A percentile compares a stretch with the other conserved stretches of the same genome.
Evolutionary conservation across 805 yeast genomes (phyloP).

Genomic region (Hanseniaspora mollemarum): DNA sequence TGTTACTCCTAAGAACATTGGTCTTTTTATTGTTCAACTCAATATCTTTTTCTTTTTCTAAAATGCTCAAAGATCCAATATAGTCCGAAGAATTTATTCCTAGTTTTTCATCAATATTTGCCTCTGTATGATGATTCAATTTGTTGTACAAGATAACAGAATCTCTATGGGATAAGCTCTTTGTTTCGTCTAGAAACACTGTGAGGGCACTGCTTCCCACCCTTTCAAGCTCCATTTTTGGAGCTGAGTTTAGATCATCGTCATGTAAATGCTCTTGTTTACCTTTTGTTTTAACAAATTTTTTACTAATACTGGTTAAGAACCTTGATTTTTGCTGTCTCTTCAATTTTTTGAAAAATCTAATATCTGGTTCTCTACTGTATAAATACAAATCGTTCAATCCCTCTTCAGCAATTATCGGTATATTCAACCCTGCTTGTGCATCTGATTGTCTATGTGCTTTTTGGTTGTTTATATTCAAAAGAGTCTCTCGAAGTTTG

Average conservation of each 20-base stretch:
- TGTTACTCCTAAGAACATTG: not conserved
- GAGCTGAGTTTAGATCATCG: not conserved
- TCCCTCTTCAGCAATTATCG: conserved; percentile 14
- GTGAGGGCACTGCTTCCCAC: conserved; percentile 2
- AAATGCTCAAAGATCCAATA: not conserved
- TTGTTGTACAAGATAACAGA: not conserved
- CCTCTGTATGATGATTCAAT: not conserved
- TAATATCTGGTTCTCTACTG: conserved; percentile 13
- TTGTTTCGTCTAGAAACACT: conserved; percentile 1
- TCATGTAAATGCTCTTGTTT: not conserved
- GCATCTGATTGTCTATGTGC: conserved; percentile 15
- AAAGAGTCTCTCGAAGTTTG: conserved; percentile 7
- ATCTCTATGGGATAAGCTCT: not conserved
- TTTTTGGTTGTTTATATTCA: not conserved
- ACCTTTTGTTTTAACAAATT: not conserved
- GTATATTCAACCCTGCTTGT: conserved; percentile 9
- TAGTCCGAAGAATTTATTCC: conserved; percentile 5
- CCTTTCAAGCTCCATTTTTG: not conserved
- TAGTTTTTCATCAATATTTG: conserved; percentile 1
- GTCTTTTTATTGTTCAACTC: not conserved
- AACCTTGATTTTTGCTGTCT: not conserved
- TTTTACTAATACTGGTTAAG: not conserved
- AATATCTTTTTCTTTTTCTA: not conserved
- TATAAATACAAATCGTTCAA: conserved; percentile 11
- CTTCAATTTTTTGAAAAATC: conserved; percentile 5